A percentile compares a stretch with the other conserved stretches of the same genome.
phyloP scores from a whole-genome alignment of 352 stramenopile genomes.

The Paralagenidium karlingii region DNA sequence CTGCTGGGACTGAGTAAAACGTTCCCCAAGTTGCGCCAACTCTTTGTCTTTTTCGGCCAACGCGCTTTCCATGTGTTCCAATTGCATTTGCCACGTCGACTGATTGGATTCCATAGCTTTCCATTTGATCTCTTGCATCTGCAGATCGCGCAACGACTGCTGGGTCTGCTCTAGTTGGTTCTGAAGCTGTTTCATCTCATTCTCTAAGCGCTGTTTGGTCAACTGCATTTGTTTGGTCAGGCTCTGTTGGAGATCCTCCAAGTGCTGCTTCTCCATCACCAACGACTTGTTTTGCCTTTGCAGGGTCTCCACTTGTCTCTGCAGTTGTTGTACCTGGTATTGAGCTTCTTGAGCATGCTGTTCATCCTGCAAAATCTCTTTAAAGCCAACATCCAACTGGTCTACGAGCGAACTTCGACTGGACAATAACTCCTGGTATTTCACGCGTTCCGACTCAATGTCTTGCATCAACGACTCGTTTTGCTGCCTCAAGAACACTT shows the following conservation, averaged over 20 bases:
- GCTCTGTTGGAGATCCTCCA: too few species aligned
- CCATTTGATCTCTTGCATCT: background rate
- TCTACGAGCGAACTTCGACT: constrained; percentile 31
- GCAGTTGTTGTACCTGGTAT: constrained; percentile 20
- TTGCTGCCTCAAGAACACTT: constrained; percentile 21
- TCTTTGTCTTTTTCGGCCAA: too few species aligned
- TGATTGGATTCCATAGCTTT: background rate
- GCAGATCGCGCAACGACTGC: background rate
- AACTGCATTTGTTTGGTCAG: too few species aligned
- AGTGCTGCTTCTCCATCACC: constrained; percentile 19
- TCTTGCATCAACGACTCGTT: constrained; percentile 24
- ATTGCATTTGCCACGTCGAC: too few species aligned
- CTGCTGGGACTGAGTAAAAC: too few species aligned
- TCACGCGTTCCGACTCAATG: constrained; percentile 16
- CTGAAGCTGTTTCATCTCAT: constrained; percentile 16
- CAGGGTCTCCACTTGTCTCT: constrained; percentile 16
- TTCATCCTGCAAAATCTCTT: constrained; percentile 53
- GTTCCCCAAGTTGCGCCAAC: too few species aligned
- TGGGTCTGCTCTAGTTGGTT: constrained; percentile 18
- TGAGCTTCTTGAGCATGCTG: constrained; percentile 35
- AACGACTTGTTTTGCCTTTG: constrained; percentile 15
- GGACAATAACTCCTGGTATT: constrained; percentile 47
- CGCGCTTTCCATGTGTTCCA: too few species aligned
- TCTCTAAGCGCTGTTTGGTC: constrained; percentile 3
- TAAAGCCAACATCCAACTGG: constrained; percentile 54